Evolutionary conservation across 768 basidiomycete species (phyloP).

Genomic region (Naematelia aurantialba): DNA sequence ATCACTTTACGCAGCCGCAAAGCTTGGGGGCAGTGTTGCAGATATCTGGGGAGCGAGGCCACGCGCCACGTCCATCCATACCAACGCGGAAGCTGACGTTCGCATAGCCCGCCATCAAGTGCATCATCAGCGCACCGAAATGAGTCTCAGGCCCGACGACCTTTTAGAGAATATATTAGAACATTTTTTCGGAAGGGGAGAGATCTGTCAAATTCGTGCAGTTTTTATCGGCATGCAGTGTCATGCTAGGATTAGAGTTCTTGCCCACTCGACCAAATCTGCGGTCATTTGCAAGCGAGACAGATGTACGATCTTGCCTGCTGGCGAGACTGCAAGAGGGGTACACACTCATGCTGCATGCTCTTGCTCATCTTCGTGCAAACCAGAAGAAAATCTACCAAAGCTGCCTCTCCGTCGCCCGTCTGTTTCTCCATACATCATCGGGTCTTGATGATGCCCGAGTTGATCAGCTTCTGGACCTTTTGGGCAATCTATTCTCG

Average conservation of each 20-base stretch:
- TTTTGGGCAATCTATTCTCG: slow-evolving; percentile 26
- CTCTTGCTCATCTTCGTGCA: neutral
- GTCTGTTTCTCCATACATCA: slow-evolving; percentile 13
- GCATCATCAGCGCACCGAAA: slow-evolving; percentile 21
- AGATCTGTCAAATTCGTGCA: neutral
- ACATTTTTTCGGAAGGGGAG: neutral
- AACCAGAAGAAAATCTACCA: too few species aligned
- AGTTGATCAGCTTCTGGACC: slow-evolving; percentile 59
- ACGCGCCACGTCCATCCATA: too few species aligned
- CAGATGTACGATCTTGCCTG: too few species aligned
- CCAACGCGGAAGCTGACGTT: neutral
- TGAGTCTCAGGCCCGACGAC: neutral
- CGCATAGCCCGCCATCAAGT: slow-evolving; percentile 28
- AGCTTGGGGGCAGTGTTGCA: too few species aligned
- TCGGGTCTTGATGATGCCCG: slow-evolving; percentile 82
- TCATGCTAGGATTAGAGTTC: neutral
- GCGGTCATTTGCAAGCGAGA: too few species aligned
- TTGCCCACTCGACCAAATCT: too few species aligned
- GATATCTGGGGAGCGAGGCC: too few species aligned
- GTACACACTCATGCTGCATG: neutral
- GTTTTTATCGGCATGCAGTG: neutral
- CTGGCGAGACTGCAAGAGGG: too few species aligned
- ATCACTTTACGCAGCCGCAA: too few species aligned
- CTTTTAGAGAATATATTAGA: neutral
- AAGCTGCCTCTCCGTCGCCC: neutral